phyloP scores from a whole-genome alignment of 2,329 filamentous ascomycete genomes.

The Penicillium sp. region DNA sequence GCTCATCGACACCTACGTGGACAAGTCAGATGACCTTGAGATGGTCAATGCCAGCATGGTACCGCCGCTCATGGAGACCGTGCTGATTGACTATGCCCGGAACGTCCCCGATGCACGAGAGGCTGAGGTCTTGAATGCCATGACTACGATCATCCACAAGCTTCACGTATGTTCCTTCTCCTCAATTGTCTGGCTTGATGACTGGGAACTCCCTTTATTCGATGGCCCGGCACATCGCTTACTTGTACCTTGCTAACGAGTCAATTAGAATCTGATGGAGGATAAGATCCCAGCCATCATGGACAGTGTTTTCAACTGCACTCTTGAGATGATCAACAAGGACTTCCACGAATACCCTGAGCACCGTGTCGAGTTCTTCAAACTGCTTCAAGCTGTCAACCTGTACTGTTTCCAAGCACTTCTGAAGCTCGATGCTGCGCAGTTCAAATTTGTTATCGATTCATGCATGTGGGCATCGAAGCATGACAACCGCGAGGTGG shows the following conservation, averaged over 20 bases:
- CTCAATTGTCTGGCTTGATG: neutral
- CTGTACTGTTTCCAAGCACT: constrained; percentile 94
- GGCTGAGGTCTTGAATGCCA: constrained; percentile 93
- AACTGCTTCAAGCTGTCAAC: constrained; percentile 92
- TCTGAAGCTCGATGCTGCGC: constrained; percentile 87
- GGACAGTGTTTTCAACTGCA: constrained; percentile 98
- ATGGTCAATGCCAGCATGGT: constrained; percentile 93
- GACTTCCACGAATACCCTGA: constrained; percentile 99
- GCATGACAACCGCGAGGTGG: constrained; percentile 97
- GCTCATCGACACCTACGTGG: constrained; percentile 95
- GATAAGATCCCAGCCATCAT: constrained; percentile 97
- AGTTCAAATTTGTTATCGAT: constrained; percentile 99
- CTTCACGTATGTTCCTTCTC: constrained; percentile 70
- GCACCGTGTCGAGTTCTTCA: constrained; percentile 99
- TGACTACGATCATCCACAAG: constrained; percentile 96
- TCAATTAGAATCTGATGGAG: constrained; percentile 79
- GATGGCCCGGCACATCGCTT: neutral
- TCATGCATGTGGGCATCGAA: constrained; percentile 99
- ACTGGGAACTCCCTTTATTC: neutral
- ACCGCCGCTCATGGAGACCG: constrained; percentile 89
- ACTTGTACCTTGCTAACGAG: neutral
- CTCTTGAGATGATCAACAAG: constrained; percentile 99
- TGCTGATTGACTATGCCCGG: constrained; percentile 92
- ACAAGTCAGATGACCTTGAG: constrained; percentile 94
- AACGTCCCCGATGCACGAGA: constrained; percentile 95